Evolutionary conservation across 441 rosid genomes (phyloP), one percentile per base, ranked within the genome.

Genomic region (Erodium chrysanthum): DNA sequence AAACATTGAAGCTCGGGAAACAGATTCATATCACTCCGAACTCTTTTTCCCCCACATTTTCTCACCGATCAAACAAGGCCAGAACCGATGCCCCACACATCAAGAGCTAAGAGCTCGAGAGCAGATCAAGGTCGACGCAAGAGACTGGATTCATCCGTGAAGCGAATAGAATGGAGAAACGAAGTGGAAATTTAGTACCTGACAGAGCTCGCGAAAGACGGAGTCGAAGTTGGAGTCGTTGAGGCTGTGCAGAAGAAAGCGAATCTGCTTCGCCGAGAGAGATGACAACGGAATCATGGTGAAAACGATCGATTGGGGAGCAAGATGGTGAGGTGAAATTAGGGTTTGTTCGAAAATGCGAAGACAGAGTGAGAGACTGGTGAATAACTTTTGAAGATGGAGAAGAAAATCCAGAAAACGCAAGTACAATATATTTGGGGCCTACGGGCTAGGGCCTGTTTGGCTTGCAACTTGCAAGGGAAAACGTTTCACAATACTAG

Each of bases 171-270:
- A 2, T 1, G 11, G n/a, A 7, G 37, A 54, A 29, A 18, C 58
- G 61, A 15, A 61, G 48, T 25, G 58, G 59, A 56, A 25, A 27
- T 17, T 0, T 11, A 31, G 66, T 50, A 88, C 99, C 94, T 86
- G 84, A 70, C 70, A 76, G 68, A 95, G 86, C 73, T 87, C 86
- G 59, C 75, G 84, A 15, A 81, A 64, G 70, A 84, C 78, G 46
- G 85, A 79, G 77, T 90, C 95, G 77, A 70, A 72, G 81, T 81
- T 85, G 76, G 86, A 75, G 67, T 86, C 96, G 76, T 71, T 78
- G 77, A 83, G 74, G 77, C 79, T 74, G 66, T 77, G 81, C 58
- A 95, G 85, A 80, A 88, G 68, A 84, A 84, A 88, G 70, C 95
- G 96, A 80, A 90, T 78, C 79, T 90, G 91, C 17, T 59, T 59